A percentile compares a stretch with the other conserved stretches of the same genome.
phyloP scores from a whole-genome alignment of 2,329 filamentous ascomycete species.

The Metarhizium robertsii region DNA sequence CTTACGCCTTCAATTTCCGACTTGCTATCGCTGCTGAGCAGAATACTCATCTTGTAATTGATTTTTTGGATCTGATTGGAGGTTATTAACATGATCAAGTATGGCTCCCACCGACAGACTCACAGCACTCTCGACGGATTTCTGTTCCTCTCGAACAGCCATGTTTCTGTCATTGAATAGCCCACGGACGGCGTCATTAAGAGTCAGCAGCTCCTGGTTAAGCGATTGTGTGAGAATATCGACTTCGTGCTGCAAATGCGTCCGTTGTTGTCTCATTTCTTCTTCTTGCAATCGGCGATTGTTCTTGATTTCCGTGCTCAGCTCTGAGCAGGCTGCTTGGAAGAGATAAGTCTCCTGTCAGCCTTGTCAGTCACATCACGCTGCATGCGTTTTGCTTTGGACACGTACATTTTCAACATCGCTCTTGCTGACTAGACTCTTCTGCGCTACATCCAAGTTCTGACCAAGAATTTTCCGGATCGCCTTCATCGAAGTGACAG shows the following conservation, averaged over 20 bases:
- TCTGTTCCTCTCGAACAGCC: conserved; percentile 80
- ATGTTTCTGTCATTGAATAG: conserved; percentile 96
- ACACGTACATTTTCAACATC: conserved; percentile 69
- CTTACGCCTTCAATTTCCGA: conserved; percentile 85
- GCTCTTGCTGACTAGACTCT: conserved; percentile 76
- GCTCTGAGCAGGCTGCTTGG: conserved; percentile 83
- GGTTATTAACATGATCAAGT: not conserved
- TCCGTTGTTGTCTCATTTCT: conserved; percentile 71
- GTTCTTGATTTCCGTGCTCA: conserved; percentile 77
- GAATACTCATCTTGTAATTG: conserved; percentile 91
- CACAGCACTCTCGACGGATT: conserved; percentile 71
- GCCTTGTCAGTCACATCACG: not conserved
- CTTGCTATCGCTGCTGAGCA: conserved; percentile 80
- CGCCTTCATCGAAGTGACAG: conserved; percentile 85
- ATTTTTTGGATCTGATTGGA: conserved; percentile 69
- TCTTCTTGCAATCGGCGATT: conserved; percentile 70
- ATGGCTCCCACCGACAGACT: conserved; percentile 16
- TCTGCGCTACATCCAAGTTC: conserved; percentile 73
- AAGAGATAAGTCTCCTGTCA: conserved; percentile 78
- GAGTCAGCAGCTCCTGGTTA: conserved; percentile 68
- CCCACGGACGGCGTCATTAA: conserved; percentile 88
- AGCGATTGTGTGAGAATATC: conserved; percentile 82
- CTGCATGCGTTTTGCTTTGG: not conserved
- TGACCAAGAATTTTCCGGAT: conserved; percentile 66
- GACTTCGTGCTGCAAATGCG: conserved; percentile 85